Base-by-base conservation (phyloP, 495 filamentous ascomycete species). In the Cercophora sp. region DNA sequence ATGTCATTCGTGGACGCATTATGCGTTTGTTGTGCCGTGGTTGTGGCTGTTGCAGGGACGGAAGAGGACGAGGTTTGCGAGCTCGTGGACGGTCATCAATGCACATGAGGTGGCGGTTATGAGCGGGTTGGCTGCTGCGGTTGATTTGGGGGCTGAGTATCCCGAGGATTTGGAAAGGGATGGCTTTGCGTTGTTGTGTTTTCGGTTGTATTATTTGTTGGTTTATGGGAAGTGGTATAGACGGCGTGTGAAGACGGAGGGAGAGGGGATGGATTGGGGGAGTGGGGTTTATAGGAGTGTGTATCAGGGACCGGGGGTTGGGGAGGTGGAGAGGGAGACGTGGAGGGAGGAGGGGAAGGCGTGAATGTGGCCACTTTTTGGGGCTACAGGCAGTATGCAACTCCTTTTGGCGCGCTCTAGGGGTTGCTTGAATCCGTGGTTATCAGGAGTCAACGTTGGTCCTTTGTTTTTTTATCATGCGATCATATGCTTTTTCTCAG, bases 81-180 rank as follows among this genome's bases (percentile, higher is more conserved):
- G 82, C 1, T 73, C 78, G 24, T 94, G 88, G 88, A 92, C 88
- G 1, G 68, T 94, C 67, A 82, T 92, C 64, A 94, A 94, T 56
- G 87, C 88, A 71, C 88, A 94, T 53, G 88, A 94, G 61, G 78
- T 89, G 23, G 88, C 88, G 0, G 81, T 82, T 41, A 82, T 92
- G 32, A 85, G 82, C 51, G 88, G 88, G 0, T 85, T 92, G 32
- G 84, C 88, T 13, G 88, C 88, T 1, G 88, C 89, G 3, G 84
- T 85, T 27, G 77, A 85, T 39, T 68, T 94, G n/a, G 88, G 88
- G 0, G 88, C 87, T 0, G 71, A 74, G n/a, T 91, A 92, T 60
- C 81, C 81, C 2, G 74, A 77, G 58, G 64, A 72, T 48, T 73
- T 85, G 51, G 60, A 57, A 37, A 36, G 51, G 37, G 60, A 60